These are phyloP conservation scores for Uronychia setigera DNA, from an alignment of 73 alveolate genomes.

Conservation along the genomic window DNA sequence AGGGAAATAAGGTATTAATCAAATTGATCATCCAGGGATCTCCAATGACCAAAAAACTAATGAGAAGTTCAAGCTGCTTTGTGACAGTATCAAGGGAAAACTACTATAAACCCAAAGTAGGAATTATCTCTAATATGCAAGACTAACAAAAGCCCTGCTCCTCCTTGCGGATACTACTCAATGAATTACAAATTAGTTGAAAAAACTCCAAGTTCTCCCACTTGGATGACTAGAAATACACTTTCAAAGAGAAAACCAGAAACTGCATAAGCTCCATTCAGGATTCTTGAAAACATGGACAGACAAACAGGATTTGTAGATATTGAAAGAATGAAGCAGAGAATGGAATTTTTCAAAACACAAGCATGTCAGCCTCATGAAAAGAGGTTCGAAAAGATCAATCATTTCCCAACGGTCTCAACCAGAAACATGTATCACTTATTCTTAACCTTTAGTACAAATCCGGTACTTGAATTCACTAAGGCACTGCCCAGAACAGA, in stretches of 20 bases:
- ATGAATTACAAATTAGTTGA: conserved; percentile 29
- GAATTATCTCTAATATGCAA: neutral
- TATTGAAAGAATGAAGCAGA: conserved; percentile 13
- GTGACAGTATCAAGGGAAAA: conserved; percentile 20
- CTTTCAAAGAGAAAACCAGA: neutral
- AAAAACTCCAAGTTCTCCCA: neutral
- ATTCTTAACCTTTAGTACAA: neutral
- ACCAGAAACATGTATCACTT: conserved; percentile 32
- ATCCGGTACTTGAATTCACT: conserved; percentile 23
- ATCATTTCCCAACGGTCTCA: conserved; percentile 36
- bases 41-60: neutral
- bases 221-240: conserved; percentile 6
- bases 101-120: conserved; percentile 1
- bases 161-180: conserved; percentile 38
- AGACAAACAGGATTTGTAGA: conserved; percentile 38
- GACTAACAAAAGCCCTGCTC: conserved; percentile 22
- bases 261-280: conserved; percentile 12
- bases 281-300: neutral
- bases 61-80: conserved; percentile 6
- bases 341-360: conserved; percentile 12
- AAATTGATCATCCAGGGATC: neutral
- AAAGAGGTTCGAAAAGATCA: conserved; percentile 29
- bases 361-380: conserved; percentile 38
- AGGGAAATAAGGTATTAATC: neutral
- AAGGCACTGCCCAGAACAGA: conserved; percentile 28